These are phyloP conservation scores for Peronospora destructor DNA, from an alignment of 352 stramenopile genomes.

Conservation along the genomic window DNA sequence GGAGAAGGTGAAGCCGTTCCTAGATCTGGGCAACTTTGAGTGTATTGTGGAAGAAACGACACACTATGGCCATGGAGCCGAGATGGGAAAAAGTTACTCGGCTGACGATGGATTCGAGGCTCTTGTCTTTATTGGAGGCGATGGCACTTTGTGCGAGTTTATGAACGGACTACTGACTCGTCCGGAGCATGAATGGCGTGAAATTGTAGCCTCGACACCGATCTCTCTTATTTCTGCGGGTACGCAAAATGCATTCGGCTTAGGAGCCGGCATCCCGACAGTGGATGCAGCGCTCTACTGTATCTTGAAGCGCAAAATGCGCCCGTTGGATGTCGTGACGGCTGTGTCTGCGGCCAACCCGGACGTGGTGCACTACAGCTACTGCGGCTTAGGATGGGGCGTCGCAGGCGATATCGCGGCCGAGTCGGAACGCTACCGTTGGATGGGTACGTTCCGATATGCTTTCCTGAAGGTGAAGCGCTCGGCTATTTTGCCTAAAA, in stretches of 20 bases:
- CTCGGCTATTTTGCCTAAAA: constrained; percentile 47
- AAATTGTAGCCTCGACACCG: constrained; percentile 71
- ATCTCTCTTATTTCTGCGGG: constrained; percentile 78
- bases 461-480: constrained; percentile 76
- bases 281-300: constrained; percentile 63
- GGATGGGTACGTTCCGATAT: constrained; percentile 69
- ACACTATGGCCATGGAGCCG: constrained; percentile 59
- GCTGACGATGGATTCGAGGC: constrained; percentile 70
- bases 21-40: constrained; percentile 70
- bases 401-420: constrained; percentile 66
- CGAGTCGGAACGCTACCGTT: constrained; percentile 75
- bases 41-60: constrained; percentile 73
- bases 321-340: constrained; percentile 72
- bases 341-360: constrained; percentile 46
- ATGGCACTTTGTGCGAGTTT: constrained; percentile 74
- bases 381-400: constrained; percentile 75
- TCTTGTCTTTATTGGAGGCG: constrained; percentile 71
- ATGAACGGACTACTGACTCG: constrained; percentile 74
- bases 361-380: constrained; percentile 71
- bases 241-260: constrained; percentile 78
- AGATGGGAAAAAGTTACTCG: constrained; percentile 72
- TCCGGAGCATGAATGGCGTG: constrained; percentile 71
- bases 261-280: constrained; percentile 62
- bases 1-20: constrained; percentile 68
- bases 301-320: constrained; percentile 82